Base-by-base conservation (phyloP, 2,329 filamentous ascomycete species). In the Alternaria burnsii region DNA sequence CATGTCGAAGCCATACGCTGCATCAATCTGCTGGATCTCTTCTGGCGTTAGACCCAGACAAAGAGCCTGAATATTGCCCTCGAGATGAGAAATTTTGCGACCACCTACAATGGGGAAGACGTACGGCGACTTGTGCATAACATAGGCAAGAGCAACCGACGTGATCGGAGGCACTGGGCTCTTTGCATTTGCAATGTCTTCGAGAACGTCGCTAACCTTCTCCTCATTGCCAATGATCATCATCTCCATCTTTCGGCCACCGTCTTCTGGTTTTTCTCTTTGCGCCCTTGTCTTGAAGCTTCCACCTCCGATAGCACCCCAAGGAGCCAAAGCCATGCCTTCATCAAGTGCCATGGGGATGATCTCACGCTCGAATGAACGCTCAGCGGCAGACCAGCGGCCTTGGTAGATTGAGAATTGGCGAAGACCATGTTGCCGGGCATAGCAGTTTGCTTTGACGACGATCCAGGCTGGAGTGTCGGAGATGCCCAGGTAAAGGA, bases 41-140 rank as follows among this genome's bases (percentile, higher is more conserved):
- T 40, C 30, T 1, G 18, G 7, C 1, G 22, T 47, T 8, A 55
- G 42, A 20, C 3, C 9, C 4, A 55, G 2, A 16, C 41, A 2
- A 18, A 55, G 42, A 28, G 52, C 52, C 11, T 28, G 16, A 10
- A 28, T 47, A 3, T 47, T 47, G 1, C 18, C 8, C 71, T 88
- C 85, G 43, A 93, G 79, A 71, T 93, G 90, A 46, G 89, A 86
- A 16, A 91, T 75, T 65, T 87, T 92, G 16, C 89, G 84, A 0
- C 88, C 88, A 14, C 90, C 90, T 5, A 92, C 82, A 40, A 93
- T 88, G 0, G 91, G 91, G 71, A 91, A 91, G n/a, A 93, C 88
- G 69, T 91, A 86, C 0, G 89, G 85, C 0, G 88, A 67, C 22
- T 67, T 58, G 34, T 67, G 65, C 44, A 66, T 59, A 0, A 67